Conservation (phyloP, 805 yeast species). For the Saturnispora silvae region DNA sequence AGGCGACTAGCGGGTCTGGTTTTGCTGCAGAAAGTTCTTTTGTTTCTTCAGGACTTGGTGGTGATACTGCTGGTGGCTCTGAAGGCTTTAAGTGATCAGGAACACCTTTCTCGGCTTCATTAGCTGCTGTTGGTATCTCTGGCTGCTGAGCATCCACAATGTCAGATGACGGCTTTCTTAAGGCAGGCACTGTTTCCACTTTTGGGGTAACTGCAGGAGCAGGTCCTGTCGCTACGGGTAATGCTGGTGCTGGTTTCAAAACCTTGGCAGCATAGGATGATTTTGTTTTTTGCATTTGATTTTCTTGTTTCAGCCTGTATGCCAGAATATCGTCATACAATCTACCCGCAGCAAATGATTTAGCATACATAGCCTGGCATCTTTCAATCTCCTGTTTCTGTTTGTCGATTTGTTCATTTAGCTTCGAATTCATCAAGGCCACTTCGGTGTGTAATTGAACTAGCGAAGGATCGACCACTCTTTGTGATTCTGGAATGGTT, state of each 20-base stretch:
- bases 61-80: neutral
- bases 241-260: conserved; percentile 5
- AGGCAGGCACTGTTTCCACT: neutral
- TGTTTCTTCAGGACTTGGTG: neutral
- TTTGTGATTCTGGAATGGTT: conserved; percentile 29
- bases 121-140: neutral
- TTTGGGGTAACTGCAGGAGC: neutral
- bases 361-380: conserved; percentile 63
- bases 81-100: neutral
- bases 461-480: conserved; percentile 38
- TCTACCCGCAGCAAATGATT: conserved; percentile 63
- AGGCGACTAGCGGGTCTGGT: neutral
- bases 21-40: neutral
- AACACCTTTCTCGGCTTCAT: neutral
- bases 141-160: neutral
- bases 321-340: conserved; percentile 73
- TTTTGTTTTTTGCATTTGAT: conserved; percentile 8
- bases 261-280: conserved; percentile 5
- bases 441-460: conserved; percentile 51
- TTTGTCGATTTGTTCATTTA: conserved; percentile 48
- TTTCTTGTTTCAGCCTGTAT: conserved; percentile 29
- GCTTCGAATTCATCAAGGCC: conserved; percentile 54
- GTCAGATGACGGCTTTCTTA: neutral
- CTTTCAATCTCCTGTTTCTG: conserved; percentile 53
- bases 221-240: neutral